Percentiles rank a stretch among this genome's conserved stretches.
Conservation (phyloP, 2,329 filamentous ascomycete species). For the Bertia moriformis region DNA sequence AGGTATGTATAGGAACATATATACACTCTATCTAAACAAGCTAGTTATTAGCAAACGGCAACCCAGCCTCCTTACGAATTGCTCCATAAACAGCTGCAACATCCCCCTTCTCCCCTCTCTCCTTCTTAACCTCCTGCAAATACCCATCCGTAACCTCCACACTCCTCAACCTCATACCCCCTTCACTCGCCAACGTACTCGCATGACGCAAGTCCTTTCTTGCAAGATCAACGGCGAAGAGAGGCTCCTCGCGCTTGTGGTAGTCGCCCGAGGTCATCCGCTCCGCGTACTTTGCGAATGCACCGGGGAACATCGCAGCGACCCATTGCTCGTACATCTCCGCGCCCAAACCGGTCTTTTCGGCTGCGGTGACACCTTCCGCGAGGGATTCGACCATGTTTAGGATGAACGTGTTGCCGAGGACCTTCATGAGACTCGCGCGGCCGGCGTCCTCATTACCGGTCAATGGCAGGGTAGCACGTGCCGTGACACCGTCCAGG, state of each 20-base stretch:
- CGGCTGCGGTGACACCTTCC: slow-evolving; percentile 65
- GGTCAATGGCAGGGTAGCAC: slow-evolving; percentile 55
- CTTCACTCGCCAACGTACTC: slow-evolving; percentile 44
- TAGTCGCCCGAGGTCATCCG: slow-evolving; percentile 68
- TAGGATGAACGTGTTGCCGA: slow-evolving; percentile 76
- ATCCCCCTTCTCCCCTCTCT: slow-evolving; percentile 59
- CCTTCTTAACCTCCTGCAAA: slow-evolving; percentile 52
- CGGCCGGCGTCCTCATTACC: slow-evolving; percentile 30
- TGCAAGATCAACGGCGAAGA: slow-evolving; percentile 71
- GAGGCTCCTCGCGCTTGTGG: slow-evolving; percentile 59
- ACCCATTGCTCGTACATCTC: slow-evolving; percentile 59
- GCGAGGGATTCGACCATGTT: slow-evolving; percentile 70
- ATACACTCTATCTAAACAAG: too few relatives aligned
- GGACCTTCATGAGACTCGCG: slow-evolving; percentile 66
- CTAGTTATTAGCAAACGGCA: slow-evolving; percentile 59
- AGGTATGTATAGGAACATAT: too few relatives aligned
- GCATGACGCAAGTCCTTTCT: slow-evolving; percentile 72
- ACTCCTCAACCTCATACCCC: slow-evolving; percentile 47
- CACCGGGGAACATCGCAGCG: slow-evolving; percentile 59
- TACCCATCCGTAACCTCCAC: slow-evolving; percentile 56
- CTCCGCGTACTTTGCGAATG: slow-evolving; percentile 60
- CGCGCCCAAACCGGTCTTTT: slow-evolving; percentile 64
- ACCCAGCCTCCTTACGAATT: slow-evolving; percentile 57
- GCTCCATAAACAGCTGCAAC: slow-evolving; percentile 73
- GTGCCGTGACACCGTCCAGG: slow-evolving; percentile 58